Evolutionary conservation across 2,329 filamentous ascomycete genomes (phyloP), one percentile per base, ranked within the genome.

Genomic region (Botrytis squamosa): DNA sequence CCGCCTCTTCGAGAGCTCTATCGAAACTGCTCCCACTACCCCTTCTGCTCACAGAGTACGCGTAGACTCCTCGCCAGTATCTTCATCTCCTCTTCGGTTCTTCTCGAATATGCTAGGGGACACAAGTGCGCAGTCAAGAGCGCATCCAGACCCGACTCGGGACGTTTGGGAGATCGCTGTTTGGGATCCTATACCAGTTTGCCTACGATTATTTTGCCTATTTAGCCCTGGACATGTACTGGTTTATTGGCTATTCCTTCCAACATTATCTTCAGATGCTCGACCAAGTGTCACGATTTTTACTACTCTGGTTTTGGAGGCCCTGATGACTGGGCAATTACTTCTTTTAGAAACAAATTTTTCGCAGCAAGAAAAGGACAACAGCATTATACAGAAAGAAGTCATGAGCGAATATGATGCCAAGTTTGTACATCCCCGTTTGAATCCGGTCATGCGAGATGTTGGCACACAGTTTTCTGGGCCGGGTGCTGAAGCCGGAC

Each of bases 111-210:
- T 93, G 63, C 83, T 97, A 49, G 86, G 89, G 2, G 84, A 88
- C 40, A 89, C 91, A 52, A 91, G 89, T 36, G 93, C 94, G n/a
- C 90, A 95, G 77, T 91, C 93, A 40, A 90, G 94, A 80, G 92
- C 94, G 42, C 93, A 98, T 82, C 93, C 95, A 0, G 92, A 96
- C 80, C 89, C 91, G 73, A 88, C 88, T 40, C 88, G 91, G 18
- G 95, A 99, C 82, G 96, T 99, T 16, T 99, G 96, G 96, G 95
- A 99, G 83, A 84, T 99, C 68, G 89, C 92, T 2, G 88, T 98
- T 10, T 99, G 96, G 96, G 95, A 98, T 81, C 96, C 97, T 49
- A 88, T 95, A 65, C 94, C 95, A 3, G 87, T 97, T 52, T 94
- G 90, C 64, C 84, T 98, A 71, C 90, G 91, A 55, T 85, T 98